Conservation (phyloP, 192 early-diverging fungal species). For the Mortierella claussenii region DNA sequence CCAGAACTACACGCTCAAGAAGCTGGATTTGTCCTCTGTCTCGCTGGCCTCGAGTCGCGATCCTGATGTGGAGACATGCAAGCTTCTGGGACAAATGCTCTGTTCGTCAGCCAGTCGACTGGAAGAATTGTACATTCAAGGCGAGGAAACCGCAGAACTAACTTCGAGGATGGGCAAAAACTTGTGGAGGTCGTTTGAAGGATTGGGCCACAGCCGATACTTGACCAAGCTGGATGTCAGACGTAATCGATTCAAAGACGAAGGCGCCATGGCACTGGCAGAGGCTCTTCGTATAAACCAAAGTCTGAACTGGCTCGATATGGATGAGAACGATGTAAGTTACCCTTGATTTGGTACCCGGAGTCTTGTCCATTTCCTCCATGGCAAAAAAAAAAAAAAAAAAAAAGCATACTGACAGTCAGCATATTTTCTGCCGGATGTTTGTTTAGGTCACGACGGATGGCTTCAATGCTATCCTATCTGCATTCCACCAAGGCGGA, state of each 20-base stretch:
- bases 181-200: constrained; percentile 40
- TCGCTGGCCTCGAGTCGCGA: constrained; percentile 31
- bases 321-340: constrained; percentile 61
- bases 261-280: constrained; percentile 52
- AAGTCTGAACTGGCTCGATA: constrained; percentile 41
- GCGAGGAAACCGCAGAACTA: constrained; percentile 30
- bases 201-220: constrained; percentile 38
- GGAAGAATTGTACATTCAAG: constrained; percentile 48
- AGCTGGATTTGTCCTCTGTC: constrained; percentile 55
- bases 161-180: constrained; percentile 48
- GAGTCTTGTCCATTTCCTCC: no score
- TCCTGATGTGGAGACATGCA: constrained; percentile 55
- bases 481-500: constrained; percentile 52
- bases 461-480: constrained; percentile 53
- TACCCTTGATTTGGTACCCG: no score
- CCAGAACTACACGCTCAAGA: constrained; percentile 51
- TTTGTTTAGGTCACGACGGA: constrained; percentile 54
- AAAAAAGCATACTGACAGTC: background rate
- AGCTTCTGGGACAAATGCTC: constrained; percentile 43
- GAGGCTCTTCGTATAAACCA: constrained; percentile 51
- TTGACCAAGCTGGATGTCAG: constrained; percentile 47
- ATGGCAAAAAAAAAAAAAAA: background rate
- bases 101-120: constrained; percentile 48
- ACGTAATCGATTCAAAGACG: constrained; percentile 51
- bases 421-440: background rate